Evolutionary conservation across 75 land plant genomes (phyloP).

Genomic region (Pseudotsuga menziesii): DNA sequence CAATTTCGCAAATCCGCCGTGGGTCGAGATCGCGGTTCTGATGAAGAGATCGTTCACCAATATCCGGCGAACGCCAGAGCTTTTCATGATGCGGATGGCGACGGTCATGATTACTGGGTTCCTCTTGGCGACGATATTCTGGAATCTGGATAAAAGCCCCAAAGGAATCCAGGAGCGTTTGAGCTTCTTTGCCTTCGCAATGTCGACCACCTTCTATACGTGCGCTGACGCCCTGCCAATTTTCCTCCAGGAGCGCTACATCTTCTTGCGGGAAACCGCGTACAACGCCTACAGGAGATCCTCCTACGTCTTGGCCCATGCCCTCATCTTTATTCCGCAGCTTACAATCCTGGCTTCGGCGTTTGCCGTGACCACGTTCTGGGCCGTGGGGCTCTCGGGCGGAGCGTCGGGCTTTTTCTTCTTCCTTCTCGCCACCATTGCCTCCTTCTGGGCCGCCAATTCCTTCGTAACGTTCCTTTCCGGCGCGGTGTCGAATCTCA

Average conservation of each 20-base stretch:
- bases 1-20: slow-evolving; percentile 61
- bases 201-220: slow-evolving; percentile 83
- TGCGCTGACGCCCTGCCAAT: slow-evolving; percentile 90
- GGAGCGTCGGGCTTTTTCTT: slow-evolving; percentile 45
- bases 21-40: slow-evolving; percentile 59
- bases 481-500: slow-evolving; percentile 39
- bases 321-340: slow-evolving; percentile 51
- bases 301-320: slow-evolving; percentile 78
- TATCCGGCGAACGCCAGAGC: slow-evolving; percentile 65
- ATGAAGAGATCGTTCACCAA: slow-evolving; percentile 51
- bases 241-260: slow-evolving; percentile 79
- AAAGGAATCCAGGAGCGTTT: slow-evolving; percentile 75
- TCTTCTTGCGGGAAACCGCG: slow-evolving; percentile 88
- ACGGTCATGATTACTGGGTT: slow-evolving; percentile 68
- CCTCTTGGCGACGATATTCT: slow-evolving; percentile 81
- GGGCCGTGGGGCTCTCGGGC: slow-evolving; percentile 60
- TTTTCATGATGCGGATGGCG: slow-evolving; percentile 62
- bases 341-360: slow-evolving; percentile 55
- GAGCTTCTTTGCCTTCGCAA: slow-evolving; percentile 85
- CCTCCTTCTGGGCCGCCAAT: slow-evolving; percentile 68
- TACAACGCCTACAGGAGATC: slow-evolving; percentile 80
- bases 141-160: slow-evolving; percentile 69
- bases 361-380: slow-evolving; percentile 44
- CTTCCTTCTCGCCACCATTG: slow-evolving; percentile 37
- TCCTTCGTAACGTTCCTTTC: slow-evolving; percentile 64